Evolutionary conservation across 2,329 filamentous ascomycete genomes (phyloP), one percentile per base, ranked within the genome.

Genomic region (Huntiella abstrusa): DNA sequence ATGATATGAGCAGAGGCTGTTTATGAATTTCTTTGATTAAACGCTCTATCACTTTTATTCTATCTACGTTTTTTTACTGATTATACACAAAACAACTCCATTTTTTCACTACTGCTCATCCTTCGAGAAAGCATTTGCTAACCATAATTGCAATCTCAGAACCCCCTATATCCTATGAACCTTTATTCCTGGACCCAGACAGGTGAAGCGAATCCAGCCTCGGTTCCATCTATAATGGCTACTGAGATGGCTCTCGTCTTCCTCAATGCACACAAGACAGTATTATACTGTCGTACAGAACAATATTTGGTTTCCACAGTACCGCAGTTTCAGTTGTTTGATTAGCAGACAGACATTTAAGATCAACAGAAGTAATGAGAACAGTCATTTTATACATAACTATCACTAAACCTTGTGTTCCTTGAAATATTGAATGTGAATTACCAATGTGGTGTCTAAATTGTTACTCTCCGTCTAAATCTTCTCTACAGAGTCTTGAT

Each of bases 401-500:
- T 8, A 15, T 17, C 8, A 40, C 15, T 12, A n/a, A 13, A 12
- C 11, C 34, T 36, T 36, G 11, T 13, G 12, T n/a, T n/a, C 12
- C 15, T 36, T 15, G 1, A 6, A 36, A 4, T n/a, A 36, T 15
- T n/a, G 4, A 16, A n/a, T 15, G 34, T 36, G 34, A 36, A 36
- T n/a, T 36, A 4, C 12, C 12, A n/a, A 22, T 22, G 3, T 35
- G 15, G 4, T 34, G 13, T 28, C 22, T 28, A 28, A 28, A 28
- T 28, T 28, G 11, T 36, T 15, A 39, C 10, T 38, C n/a, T 8
- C 22, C 11, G 5, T 47, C 32, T 35, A 17, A 22, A 11, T 37
- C 39, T 17, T 35, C 19, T n/a, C 62, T 57, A 74, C 54, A 76
- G 55, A 6, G 70, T 64, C 60, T 72, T 72, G 36, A 76, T 65